phyloP scores from a whole-genome alignment of 202 grass and related monocot species.

The Zizania palustris region DNA sequence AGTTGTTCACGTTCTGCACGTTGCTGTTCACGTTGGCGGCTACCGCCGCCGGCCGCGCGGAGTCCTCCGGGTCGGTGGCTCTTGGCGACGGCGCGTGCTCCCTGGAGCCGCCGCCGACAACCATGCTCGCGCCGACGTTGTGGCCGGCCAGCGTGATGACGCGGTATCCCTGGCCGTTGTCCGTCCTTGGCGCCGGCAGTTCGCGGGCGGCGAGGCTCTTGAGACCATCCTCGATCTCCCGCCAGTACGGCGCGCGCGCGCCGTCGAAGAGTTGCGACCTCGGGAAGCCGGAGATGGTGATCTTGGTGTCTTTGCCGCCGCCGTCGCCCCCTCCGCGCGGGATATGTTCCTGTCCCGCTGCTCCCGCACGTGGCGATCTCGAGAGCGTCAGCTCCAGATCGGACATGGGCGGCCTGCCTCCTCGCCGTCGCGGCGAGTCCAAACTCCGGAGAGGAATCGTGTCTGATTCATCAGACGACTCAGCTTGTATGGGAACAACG shows the following conservation, averaged over 20 bases:
- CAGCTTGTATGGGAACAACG: conserved; percentile 36
- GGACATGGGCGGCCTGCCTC: neutral
- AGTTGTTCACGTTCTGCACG: conserved; percentile 89
- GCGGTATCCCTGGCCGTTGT: conserved; percentile 42
- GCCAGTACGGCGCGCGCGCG: conserved; percentile 43
- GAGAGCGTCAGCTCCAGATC: conserved; percentile 53
- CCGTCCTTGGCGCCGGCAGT: conserved; percentile 6
- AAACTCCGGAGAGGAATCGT: conserved; percentile 20
- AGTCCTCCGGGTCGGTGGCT: neutral
- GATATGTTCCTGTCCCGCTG: neutral
- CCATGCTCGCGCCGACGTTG: conserved; percentile 84
- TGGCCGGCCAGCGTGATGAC: conserved; percentile 78
- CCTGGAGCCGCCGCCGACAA: conserved; percentile 25
- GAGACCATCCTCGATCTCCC: conserved; percentile 63
- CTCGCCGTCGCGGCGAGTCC: conserved; percentile 12
- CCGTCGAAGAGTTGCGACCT: conserved; percentile 49
- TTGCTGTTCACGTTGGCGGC: conserved; percentile 77
- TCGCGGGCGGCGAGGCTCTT: conserved; percentile 45
- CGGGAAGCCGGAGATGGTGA: conserved; percentile 56
- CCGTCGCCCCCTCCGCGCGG: conserved; percentile 3
- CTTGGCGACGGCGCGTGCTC: neutral
- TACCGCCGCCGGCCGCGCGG: conserved; percentile 3
- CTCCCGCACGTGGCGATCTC: conserved; percentile 2
- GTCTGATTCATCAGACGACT: conserved; percentile 32
- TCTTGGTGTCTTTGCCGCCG: conserved; percentile 45